Base-by-base conservation (phyloP, 805 yeast species). In the Saccharomycopsis sp. region DNA sequence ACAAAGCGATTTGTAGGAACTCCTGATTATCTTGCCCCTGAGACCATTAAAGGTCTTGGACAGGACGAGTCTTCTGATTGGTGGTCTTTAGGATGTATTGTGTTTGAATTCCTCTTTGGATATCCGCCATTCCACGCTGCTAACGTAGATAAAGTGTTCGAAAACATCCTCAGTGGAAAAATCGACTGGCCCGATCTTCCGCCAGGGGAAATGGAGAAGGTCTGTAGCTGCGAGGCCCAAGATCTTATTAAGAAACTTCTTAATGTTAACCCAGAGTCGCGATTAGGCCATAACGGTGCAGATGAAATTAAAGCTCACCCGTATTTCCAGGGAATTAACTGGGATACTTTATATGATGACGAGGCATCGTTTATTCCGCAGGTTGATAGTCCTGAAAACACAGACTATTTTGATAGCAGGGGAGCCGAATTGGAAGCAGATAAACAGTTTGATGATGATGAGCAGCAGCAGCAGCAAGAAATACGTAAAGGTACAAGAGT, bases 31-130 rank as follows among this genome's bases (percentile, higher is more conserved):
- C 78, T 96, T 47, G 96, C 99, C 0, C 99, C 99, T 0, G 99
- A 94, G 69, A 92, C 97, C 0, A 90, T 94, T 62, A 76, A 80
- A 49, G 98, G 97, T 47, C 76, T 79, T 1, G 86, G 88, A 0
- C 97, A 93, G 69, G 88, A 85, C 61, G 91, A 84, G 63, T 81
- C 85, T 25, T 84, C 93, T n/a, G 97, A 92, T 73, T 92, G 99
- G 99, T 94, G 99, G 99, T 89, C 98, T 1, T 81, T 93, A 38
- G 99, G 99, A 0, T 93, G 98, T 70, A 90, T 94, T 12, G 72
- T 93, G 58, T 94, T 93, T 75, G 99, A 94, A 72, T 86, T 94
- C 68, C 68, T 90, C 47, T 88, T 86, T 69, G 99, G 99, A 0
- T 88, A 83, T 69, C 97, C 99, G 1, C 99, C 99, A 1, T 94